Conservation (phyloP, 108 stramenopile species). For the Bacterosira constricta region DNA sequence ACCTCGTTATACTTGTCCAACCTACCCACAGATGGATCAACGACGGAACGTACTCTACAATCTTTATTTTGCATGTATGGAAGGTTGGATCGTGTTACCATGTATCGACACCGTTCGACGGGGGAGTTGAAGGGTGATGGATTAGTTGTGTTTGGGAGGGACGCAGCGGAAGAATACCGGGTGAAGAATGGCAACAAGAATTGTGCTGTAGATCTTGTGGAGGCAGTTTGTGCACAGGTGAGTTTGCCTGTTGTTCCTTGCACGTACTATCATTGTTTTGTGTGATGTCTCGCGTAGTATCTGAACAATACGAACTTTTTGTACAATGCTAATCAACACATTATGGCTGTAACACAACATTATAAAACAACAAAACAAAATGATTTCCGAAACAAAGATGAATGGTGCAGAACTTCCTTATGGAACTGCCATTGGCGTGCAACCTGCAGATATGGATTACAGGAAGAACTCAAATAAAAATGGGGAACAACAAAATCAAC, state of each 20-base stretch:
- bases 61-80: slow-evolving; percentile 69
- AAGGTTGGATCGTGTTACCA: slow-evolving; percentile 62
- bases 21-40: slow-evolving; percentile 68
- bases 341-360: too few relatives aligned
- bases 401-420: slow-evolving; percentile 71
- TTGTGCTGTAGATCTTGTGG: slow-evolving; percentile 41
- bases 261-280: background rate
- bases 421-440: slow-evolving; percentile 56
- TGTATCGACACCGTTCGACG: slow-evolving; percentile 63
- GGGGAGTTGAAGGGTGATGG: slow-evolving; percentile 79
- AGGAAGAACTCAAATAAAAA: slow-evolving; percentile 10
- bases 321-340: too few relatives aligned
- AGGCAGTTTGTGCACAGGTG: slow-evolving; percentile 78
- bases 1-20: slow-evolving; percentile 74
- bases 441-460: slow-evolving; percentile 65
- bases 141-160: slow-evolving; percentile 64
- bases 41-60: slow-evolving; percentile 47
- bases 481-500: background rate
- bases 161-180: slow-evolving; percentile 12
- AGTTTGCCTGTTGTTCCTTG: slow-evolving; percentile 16
- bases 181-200: slow-evolving; percentile 11
- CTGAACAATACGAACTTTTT: too few relatives aligned
- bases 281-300: too few relatives aligned
- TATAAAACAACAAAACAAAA: too few relatives aligned
- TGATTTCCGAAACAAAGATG: slow-evolving; percentile 53